phyloP scores from a whole-genome alignment of 2,329 filamentous ascomycete genomes.

The Zarea fungicola region DNA sequence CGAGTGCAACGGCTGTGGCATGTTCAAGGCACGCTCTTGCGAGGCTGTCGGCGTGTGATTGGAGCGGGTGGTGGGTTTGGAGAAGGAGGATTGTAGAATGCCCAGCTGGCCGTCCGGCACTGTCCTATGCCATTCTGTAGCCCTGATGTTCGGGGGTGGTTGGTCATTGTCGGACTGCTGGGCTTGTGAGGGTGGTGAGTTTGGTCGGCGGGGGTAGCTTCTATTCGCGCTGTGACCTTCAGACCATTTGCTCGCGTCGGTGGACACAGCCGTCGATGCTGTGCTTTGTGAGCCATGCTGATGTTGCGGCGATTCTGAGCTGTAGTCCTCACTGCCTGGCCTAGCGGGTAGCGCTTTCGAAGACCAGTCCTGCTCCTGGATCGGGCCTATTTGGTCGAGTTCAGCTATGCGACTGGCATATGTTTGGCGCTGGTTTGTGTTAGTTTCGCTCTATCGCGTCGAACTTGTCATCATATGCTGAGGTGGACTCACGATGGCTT shows the following conservation, averaged over 20 bases:
- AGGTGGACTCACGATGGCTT: conserved; percentile 72
- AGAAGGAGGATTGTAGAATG: conserved; percentile 48
- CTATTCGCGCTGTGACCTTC: background rate
- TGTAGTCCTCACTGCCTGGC: conserved; percentile 49
- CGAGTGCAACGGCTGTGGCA: conserved; percentile 68
- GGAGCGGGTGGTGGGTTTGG: conserved; percentile 39
- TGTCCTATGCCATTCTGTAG: conserved; percentile 7
- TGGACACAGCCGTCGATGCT: background rate
- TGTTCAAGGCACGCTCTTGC: conserved; percentile 20
- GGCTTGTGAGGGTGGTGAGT: background rate
- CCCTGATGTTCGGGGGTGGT: conserved; percentile 7
- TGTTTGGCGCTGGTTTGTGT: conserved; percentile 62
- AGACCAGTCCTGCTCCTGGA: conserved; percentile 38
- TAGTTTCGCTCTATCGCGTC: too few relatives aligned
- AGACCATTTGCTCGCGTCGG: background rate
- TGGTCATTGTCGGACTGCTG: background rate
- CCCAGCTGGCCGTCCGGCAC: conserved; percentile 15
- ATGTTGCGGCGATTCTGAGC: conserved; percentile 15
- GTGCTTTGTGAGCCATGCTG: conserved; percentile 4
- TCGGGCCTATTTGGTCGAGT: conserved; percentile 64
- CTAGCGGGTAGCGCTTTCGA: conserved; percentile 73
- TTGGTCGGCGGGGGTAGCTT: background rate
- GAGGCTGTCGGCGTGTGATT: conserved; percentile 1
- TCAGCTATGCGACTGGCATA: conserved; percentile 90
- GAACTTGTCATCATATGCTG: background rate